Base-by-base conservation (phyloP, 805 yeast species). In the Sporopachydermia lactativora region DNA sequence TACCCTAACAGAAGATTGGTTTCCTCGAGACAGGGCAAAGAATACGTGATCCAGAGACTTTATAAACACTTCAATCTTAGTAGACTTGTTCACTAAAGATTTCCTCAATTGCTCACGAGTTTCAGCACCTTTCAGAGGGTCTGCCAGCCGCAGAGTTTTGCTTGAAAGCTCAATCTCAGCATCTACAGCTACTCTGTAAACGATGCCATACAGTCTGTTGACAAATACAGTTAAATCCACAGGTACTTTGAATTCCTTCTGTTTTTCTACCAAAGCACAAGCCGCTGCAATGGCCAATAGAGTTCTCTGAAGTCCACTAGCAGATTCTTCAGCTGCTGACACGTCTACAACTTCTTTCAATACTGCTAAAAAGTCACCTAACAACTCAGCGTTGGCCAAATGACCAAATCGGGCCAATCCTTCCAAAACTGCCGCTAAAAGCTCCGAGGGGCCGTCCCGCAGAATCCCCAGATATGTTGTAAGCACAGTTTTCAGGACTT, bases 291-390 rank as follows among this genome's bases (percentile, higher is more conserved):
- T 75, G 56, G 95, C 83, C 16, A 92, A 66, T 36, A 89, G 64
- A 0, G 83, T 67, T 46, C 85, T 86, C 47, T 96, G 73, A 34
- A 78, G 66, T 48, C 75, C 75, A 37, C 67, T 51, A 37, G 65
- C 57, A 34, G 71, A 68, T 5, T 68, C 71, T 2, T 56, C 62
- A n/a, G 65, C 50, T 15, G 60, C 61, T 40, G 52, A 54, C 42
- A 71, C 82, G 8, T 52, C 51, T 56, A 85, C 73, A 17, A 88
- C 71, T 58, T 92, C 97, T 49, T 88, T 70, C 57, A 92, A 68
- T 4, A 88, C 95, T 54, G 81, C 94, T 40, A 92, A 65, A 59
- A 92, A 77, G 56, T 92, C 98, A 17, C 97, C 97, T 49, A 92
- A 70, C 37, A 92, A 65, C 48, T 92, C 97, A 43, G 89, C 75